Evolutionary conservation across 805 yeast species (phyloP), one percentile per base, ranked within the genome.

Genomic region (Pichia deserticola): DNA sequence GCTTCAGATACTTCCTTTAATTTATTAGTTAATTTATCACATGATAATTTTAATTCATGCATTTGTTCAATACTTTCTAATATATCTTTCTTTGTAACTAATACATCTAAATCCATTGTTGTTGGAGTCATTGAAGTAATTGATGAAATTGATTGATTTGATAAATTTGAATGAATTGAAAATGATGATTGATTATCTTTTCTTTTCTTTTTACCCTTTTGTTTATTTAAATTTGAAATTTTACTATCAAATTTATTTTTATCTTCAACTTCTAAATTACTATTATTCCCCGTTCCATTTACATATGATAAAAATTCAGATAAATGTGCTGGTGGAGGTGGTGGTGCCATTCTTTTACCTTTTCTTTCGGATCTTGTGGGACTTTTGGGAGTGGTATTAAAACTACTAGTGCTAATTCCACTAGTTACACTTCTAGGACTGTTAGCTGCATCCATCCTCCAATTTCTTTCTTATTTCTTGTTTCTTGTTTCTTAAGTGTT

Each of bases 11-110:
- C 72, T 74, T 58, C 86, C 93, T 48, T 39, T 13, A 89, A 68
- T 1, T 90, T 81, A 3, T 71, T 66, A 1, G 93, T 95, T 59
- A 89, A 78, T 45, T 79, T 82, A 28, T 82, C 81, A 7, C 93
- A 84, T 0, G 88, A 83, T 13, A 65, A 65, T 15, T 79, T 55
- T 36, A 82, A 67, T 8, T 71, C 71, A n/a, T 68, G 63, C 57
- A 79, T 81, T 3, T 77, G 70, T 10, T 65, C 68, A 10, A 77
- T 63, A 1, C 82, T 78, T 34, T 70, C 66, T 7, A 69, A 65
- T 45, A 84, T 76, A 60, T 86, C 93, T 36, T 73, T 72, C 39
- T 78, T 71, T 1, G 88, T 80, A 10, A 84, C 71, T 15, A 84
- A 64, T 15, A 77, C 76, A n/a, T 81, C 79, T 54, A 82, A 66